These are phyloP conservation scores for Monosporascus sp. DNA, from an alignment of 2,329 filamentous ascomycete genomes.

Conservation along the genomic window DNA sequence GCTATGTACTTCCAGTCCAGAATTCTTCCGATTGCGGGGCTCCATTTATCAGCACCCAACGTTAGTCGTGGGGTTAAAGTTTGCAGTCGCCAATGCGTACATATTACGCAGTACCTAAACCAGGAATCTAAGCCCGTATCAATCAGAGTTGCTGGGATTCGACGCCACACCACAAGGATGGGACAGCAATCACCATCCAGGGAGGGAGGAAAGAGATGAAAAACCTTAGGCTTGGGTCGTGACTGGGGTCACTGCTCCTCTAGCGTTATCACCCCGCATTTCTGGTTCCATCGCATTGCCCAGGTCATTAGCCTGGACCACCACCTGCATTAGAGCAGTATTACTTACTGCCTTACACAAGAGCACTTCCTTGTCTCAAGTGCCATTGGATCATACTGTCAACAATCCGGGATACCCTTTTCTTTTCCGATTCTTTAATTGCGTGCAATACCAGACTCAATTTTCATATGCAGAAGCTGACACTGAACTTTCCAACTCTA, in stretches of 20 bases:
- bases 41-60: not conserved
- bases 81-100: not conserved
- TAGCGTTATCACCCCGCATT: not conserved
- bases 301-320: not conserved
- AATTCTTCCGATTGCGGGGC: not conserved
- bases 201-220: not conserved
- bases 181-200: not conserved
- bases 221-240: not conserved
- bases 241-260: not conserved
- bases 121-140: not conserved
- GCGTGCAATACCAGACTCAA: too few species aligned
- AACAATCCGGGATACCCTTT: too few species aligned
- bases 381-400: too few species aligned
- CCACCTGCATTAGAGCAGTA: not conserved
- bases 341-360: too few species aligned
- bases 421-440: too few species aligned
- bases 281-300: not conserved
- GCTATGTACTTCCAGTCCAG: not conserved
- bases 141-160: not conserved
- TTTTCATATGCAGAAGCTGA: not conserved
- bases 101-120: not conserved
- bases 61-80: not conserved
- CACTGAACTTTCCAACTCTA: not conserved
- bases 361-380: too few species aligned
- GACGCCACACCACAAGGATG: not conserved